These are phyloP conservation scores for Leccinum longicurvipes DNA, from an alignment of 768 basidiomycete species.

Conservation along the genomic window DNA sequence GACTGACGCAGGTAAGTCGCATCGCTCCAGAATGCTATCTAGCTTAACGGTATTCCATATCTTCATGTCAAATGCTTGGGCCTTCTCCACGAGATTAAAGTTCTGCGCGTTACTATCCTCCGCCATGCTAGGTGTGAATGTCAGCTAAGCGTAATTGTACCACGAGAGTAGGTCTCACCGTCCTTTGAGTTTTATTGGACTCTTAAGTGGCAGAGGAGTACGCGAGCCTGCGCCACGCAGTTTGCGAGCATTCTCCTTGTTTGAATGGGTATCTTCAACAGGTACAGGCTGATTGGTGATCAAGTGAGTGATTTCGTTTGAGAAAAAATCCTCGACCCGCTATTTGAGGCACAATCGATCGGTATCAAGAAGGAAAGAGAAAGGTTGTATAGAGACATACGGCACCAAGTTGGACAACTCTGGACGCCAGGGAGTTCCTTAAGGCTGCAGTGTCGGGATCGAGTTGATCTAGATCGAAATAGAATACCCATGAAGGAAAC, in stretches of 20 bases:
- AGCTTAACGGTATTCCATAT: slow-evolving; percentile 80
- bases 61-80: slow-evolving; percentile 71
- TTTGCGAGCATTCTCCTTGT: slow-evolving; percentile 67
- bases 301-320: slow-evolving; percentile 81
- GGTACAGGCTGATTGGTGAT: slow-evolving; percentile 59
- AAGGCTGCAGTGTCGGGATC: slow-evolving; percentile 35
- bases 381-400: slow-evolving; percentile 47
- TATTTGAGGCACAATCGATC: slow-evolving; percentile 31
- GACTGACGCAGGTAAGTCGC: slow-evolving; percentile 39
- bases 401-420: slow-evolving; percentile 67
- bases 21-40: slow-evolving; percentile 68
- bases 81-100: slow-evolving; percentile 61
- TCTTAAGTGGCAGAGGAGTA: slow-evolving; percentile 42
- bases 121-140: slow-evolving; percentile 17
- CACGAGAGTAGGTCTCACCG: slow-evolving; percentile 41
- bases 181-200: slow-evolving; percentile 61
- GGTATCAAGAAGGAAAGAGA: not conserved
- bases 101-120: slow-evolving; percentile 32
- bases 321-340: slow-evolving; percentile 89
- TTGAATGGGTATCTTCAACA: slow-evolving; percentile 34
- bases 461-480: slow-evolving; percentile 67
- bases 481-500: slow-evolving; percentile 82
- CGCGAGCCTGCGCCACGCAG: slow-evolving; percentile 24
- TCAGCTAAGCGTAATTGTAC: not conserved
- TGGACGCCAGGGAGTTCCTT: slow-evolving; percentile 44